Percentiles rank a stretch among this genome's conserved stretches.
phyloP scores from a whole-genome alignment of 495 filamentous ascomycete species.

The Aspergillus sparsus region DNA sequence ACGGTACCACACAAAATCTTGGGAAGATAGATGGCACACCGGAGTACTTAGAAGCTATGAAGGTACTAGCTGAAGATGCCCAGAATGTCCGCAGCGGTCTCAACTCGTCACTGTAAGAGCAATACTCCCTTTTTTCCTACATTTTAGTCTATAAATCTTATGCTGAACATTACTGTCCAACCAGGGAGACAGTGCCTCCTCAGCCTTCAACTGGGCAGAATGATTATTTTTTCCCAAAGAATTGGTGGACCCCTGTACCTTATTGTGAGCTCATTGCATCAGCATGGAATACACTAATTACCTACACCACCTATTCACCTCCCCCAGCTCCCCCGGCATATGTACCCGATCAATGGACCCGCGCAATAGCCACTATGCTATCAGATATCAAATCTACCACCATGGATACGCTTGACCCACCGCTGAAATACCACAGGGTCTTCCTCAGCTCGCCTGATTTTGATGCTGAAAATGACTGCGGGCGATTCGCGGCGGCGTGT shows the following conservation, averaged over 20 bases:
- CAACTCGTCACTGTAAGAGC: background rate
- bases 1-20: background rate
- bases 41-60: slow-evolving; percentile 11
- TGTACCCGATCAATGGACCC: slow-evolving; percentile 3
- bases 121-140: background rate
- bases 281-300: background rate
- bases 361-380: slow-evolving; percentile 7
- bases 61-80: background rate
- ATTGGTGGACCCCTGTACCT: background rate
- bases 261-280: no score
- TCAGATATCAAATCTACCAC: slow-evolving; percentile 6
- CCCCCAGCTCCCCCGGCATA: background rate
- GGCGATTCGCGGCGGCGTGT: slow-evolving; percentile 3
- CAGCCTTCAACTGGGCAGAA: no score
- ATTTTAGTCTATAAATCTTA: background rate
- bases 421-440: slow-evolving; percentile 1
- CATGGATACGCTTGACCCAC: slow-evolving; percentile 1
- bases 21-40: slow-evolving; percentile 10
- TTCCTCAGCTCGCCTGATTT: slow-evolving; percentile 4
- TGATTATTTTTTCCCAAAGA: background rate
- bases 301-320: background rate
- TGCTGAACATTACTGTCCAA: background rate
- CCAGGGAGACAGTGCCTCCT: no score
- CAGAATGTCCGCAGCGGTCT: background rate
- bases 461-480: background rate